A percentile compares a stretch with the other conserved stretches of the same genome.
phyloP scores from a whole-genome alignment of 768 basidiomycete genomes.

The Gloeostereum incarnatum region DNA sequence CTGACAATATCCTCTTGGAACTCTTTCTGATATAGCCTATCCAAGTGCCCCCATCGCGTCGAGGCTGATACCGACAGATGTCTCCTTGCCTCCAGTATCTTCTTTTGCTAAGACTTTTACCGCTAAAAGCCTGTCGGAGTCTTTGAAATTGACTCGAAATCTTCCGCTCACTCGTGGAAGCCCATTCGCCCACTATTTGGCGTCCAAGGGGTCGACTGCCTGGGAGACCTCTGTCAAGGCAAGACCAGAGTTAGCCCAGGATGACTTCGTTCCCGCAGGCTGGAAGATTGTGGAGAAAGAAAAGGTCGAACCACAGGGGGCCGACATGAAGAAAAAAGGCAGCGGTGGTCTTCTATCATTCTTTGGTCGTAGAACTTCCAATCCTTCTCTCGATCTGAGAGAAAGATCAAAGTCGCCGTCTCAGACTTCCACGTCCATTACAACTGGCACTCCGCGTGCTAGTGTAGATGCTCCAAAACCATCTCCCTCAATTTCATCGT shows the following conservation, averaged over 20 bases:
- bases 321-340: slow-evolving; percentile 42
- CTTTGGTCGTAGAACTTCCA: slow-evolving; percentile 41
- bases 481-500: not conserved
- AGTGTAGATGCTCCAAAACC: slow-evolving; percentile 5
- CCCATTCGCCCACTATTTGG: slow-evolving; percentile 61
- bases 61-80: slow-evolving; percentile 39
- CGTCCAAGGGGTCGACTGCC: slow-evolving; percentile 63
- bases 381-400: slow-evolving; percentile 13
- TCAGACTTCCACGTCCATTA: slow-evolving; percentile 11
- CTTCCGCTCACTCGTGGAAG: slow-evolving; percentile 42
- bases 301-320: slow-evolving; percentile 19
- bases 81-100: slow-evolving; percentile 36
- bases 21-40: not conserved
- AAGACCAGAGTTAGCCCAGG: slow-evolving; percentile 33
- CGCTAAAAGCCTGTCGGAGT: slow-evolving; percentile 48
- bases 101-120: slow-evolving; percentile 48
- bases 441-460: slow-evolving; percentile 7
- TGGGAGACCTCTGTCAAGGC: slow-evolving; percentile 68
- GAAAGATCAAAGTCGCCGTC: slow-evolving; percentile 15
- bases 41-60: slow-evolving; percentile 29
- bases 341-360: slow-evolving; percentile 62
- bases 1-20: not conserved
- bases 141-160: slow-evolving; percentile 58
- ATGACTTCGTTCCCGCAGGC: slow-evolving; percentile 56
- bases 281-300: slow-evolving; percentile 65